Evolutionary conservation across 2,329 filamentous ascomycete genomes (phyloP).

Genomic region (Fusarium denticulatum): DNA sequence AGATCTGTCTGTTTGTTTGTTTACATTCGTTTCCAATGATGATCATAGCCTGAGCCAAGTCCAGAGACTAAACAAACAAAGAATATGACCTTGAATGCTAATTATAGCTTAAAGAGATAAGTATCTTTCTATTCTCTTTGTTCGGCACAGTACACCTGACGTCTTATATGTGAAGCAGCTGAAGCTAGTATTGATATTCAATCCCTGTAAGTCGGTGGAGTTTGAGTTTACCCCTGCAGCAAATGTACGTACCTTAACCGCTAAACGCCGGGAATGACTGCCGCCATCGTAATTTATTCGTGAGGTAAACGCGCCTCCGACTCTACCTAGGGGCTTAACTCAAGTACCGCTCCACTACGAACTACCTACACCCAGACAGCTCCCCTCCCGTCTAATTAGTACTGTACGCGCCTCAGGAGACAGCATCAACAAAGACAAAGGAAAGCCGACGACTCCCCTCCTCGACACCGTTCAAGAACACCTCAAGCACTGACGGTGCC

Average conservation of each 20-base stretch:
- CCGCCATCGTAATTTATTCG: conserved; percentile 45
- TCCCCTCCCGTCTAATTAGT: conserved; percentile 30
- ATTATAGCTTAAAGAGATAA: neutral
- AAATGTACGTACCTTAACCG: conserved; percentile 22
- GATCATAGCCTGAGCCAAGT: neutral
- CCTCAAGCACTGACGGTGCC: conserved; percentile 10
- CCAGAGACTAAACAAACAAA: neutral
- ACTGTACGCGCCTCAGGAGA: conserved; percentile 39
- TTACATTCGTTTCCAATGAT: neutral
- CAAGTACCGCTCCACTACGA: conserved; percentile 15
- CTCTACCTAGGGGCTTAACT: conserved; percentile 17
- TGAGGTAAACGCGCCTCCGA: conserved; percentile 38
- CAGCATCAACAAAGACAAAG: conserved; percentile 10
- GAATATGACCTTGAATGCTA: neutral
- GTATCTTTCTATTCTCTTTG: neutral
- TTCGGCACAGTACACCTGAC: neutral
- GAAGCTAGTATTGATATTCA: neutral
- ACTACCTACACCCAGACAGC: conserved; percentile 3
- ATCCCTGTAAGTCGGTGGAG: conserved; percentile 2
- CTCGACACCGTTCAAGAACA: neutral
- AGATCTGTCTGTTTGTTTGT: conserved; percentile 5
- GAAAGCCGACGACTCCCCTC: neutral
- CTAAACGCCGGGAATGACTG: conserved; percentile 30
- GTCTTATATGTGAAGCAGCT: conserved; percentile 13
- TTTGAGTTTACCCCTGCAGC: conserved; percentile 22